phyloP scores from a whole-genome alignment of 192 early-diverging fungal species.

The Backusella liffmaniae region DNA sequence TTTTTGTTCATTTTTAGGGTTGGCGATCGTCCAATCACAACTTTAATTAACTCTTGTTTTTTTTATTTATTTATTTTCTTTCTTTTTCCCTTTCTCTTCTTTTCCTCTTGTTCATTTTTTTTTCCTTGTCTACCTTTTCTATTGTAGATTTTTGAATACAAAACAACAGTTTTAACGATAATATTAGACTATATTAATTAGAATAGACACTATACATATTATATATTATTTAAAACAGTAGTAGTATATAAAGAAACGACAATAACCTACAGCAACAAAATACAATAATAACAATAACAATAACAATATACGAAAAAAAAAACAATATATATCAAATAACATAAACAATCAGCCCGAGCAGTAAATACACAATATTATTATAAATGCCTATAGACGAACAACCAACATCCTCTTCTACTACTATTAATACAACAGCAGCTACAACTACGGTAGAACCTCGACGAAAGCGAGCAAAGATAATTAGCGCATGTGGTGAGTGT shows the following conservation, averaged over 20 bases:
- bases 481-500: conserved; percentile 41
- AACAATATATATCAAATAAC: neutral
- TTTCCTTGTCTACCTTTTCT: neutral
- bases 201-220: neutral
- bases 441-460: conserved; percentile 18
- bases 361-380: neutral
- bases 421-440: neutral
- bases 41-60: neutral
- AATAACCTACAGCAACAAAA: neutral
- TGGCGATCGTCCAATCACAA: neutral
- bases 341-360: neutral
- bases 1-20: conserved; percentile 4
- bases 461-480: conserved; percentile 40
- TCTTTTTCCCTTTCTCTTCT: conserved; percentile 12
- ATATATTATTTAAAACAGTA: neutral
- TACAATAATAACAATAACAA: neutral
- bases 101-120: neutral
- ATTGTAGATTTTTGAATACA: neutral
- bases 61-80: neutral
- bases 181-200: neutral
- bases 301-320: neutral
- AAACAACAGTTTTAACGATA: neutral
- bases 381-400: conserved; percentile 12
- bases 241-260: neutral
- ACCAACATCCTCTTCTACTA: neutral